Conservation (phyloP, 371 early-diverging fungal species). For the Actinomucor elegans region DNA sequence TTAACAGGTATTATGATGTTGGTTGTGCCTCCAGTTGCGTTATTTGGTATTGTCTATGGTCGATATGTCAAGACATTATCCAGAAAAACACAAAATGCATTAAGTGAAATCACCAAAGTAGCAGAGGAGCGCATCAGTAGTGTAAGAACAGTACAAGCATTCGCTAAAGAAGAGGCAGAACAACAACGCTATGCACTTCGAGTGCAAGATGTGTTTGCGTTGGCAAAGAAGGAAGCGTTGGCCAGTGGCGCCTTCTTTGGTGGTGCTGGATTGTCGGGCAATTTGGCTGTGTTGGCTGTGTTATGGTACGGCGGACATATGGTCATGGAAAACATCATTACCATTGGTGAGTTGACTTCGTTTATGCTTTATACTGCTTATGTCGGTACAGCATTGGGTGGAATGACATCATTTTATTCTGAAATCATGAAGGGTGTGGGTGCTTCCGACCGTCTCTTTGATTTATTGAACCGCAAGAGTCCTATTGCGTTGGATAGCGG, state of each 20-base stretch:
- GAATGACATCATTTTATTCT: constrained; percentile 77
- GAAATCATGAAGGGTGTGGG: constrained; percentile 86
- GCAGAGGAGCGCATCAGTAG: constrained; percentile 74
- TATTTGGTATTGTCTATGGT: constrained; percentile 75
- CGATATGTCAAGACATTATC: constrained; percentile 67
- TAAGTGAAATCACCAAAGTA: constrained; percentile 73
- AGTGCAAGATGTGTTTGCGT: constrained; percentile 57
- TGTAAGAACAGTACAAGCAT: constrained; percentile 80
- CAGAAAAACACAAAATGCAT: constrained; percentile 67
- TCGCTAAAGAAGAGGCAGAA: constrained; percentile 68
- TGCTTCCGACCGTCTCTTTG: constrained; percentile 74
- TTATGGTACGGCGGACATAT: constrained; percentile 76
- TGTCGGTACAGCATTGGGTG: constrained; percentile 72
- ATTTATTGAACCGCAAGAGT: constrained; percentile 61
- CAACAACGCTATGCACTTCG: constrained; percentile 50
- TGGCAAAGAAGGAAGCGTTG: constrained; percentile 69
- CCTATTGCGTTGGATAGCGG: constrained; percentile 47
- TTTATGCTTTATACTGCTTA: constrained; percentile 86
- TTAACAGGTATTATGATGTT: constrained; percentile 77
- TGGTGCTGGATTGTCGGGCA: constrained; percentile 75
- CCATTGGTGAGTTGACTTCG: constrained; percentile 79
- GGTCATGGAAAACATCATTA: constrained; percentile 67
- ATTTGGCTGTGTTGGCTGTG: constrained; percentile 73
- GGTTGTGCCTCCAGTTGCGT: constrained; percentile 76
- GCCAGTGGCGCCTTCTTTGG: constrained; percentile 79